Base-by-base conservation (phyloP, 805 yeast species). In the Wickerhamiella azyma region DNA sequence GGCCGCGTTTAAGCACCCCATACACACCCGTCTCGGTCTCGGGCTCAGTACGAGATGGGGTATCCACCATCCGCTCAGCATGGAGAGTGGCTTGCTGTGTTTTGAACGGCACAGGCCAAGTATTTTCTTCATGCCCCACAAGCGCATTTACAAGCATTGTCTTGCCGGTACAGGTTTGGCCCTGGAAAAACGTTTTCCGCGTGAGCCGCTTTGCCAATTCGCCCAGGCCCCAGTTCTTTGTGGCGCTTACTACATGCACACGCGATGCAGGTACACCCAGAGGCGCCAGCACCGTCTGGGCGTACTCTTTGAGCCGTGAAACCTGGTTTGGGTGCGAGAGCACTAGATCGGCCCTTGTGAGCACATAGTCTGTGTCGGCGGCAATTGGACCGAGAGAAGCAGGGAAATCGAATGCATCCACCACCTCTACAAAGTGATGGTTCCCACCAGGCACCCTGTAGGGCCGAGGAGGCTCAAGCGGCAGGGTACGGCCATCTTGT, bases 91-190 rank as follows among this genome's bases (percentile, higher is more conserved):
- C 54, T 3, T 66, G 70, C 55, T 84, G 69, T 0, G 95, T 85
- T 58, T 78, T 75, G 24, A 85, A 85, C 0, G 94, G 94, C 39
- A 80, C 61, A 45, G 66, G 60, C 33, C 76, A 68, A 6, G 66
- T 28, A 64, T 61, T 9, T 53, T 55, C 32, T 58, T 55, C 4
- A 16, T 7, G 40, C 55, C 88, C 65, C 61, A 78, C 79, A 26
- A 83, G 61, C 0, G 86, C 81, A 54, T 77, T 63, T 0, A 88
- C 79, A 53, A 85, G 69, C 0, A 85, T 72, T 0, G 92, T 79
- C 55, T 85, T 85, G 50, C 96, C 96, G 2, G 89, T 85, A 55
- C 94, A 94, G 1, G 94, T 84, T 60, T 92, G 71, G 18, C 96
- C 96, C 40, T 85, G 89, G 57, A 86, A 52, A 39, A 50, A 59